phyloP scores from a whole-genome alignment of 179 eudicot species.

The Beta corolliflora region DNA sequence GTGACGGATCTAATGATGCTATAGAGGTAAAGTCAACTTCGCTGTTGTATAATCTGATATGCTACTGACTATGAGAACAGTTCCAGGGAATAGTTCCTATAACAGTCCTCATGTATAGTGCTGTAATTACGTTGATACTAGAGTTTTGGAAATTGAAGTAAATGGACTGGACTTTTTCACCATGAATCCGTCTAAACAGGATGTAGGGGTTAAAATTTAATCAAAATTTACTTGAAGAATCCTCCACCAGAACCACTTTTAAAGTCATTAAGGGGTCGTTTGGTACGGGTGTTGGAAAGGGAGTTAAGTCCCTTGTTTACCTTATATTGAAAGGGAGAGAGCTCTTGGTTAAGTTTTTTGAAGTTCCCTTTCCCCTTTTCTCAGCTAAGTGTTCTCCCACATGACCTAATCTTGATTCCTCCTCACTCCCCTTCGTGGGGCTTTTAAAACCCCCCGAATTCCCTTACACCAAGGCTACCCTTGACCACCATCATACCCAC shows the following conservation, averaged over 20 bases:
- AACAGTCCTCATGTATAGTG: not conserved
- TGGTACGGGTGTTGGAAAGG: no score
- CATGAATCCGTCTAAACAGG: no score
- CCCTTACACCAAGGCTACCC: no score
- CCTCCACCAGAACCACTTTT: not conserved
- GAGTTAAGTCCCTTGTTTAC: no score
- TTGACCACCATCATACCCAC: no score
- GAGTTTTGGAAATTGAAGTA: not conserved
- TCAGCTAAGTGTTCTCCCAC: no score
- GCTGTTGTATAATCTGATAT: not conserved
- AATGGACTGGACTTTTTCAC: not conserved
- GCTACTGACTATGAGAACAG: not conserved
- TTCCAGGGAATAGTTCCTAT: not conserved
- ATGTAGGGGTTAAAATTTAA: not conserved
- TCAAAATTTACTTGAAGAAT: not conserved
- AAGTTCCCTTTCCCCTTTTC: no score
- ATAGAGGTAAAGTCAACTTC: slow-evolving; percentile 56
- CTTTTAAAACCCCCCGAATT: no score
- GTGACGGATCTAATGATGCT: slow-evolving; percentile 59
- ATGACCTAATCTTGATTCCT: no score
- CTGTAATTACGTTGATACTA: not conserved
- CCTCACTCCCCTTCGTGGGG: no score
- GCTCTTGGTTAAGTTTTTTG: no score
- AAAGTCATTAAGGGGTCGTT: not conserved
- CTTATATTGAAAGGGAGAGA: no score